Conservation (phyloP, 2,329 filamentous ascomycete genomes). For the Ustilaginoidea virens region DNA sequence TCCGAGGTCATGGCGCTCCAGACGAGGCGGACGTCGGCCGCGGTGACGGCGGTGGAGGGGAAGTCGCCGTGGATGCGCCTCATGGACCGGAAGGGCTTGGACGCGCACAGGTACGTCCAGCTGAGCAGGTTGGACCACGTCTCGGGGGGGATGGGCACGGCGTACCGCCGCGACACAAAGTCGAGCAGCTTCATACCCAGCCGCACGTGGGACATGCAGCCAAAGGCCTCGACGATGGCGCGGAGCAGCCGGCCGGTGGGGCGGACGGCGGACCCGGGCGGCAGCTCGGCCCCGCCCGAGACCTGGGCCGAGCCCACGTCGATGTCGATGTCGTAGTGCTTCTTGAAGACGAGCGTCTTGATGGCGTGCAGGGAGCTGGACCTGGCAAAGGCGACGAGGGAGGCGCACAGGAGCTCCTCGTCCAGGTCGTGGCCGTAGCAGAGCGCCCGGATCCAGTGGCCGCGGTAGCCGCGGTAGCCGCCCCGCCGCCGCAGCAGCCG, state of each 20-base stretch:
- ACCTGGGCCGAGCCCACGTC: conserved; percentile 10
- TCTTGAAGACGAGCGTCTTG: conserved; percentile 15
- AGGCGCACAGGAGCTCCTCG: conserved; percentile 23
- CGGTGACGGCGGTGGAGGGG: conserved; percentile 18
- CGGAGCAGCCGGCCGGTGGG: conserved; percentile 45
- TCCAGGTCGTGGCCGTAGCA: conserved; percentile 15
- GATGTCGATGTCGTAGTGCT: conserved; percentile 16
- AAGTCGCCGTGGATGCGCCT: conserved; percentile 18
- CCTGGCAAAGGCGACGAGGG: conserved; percentile 27
- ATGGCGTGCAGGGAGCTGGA: conserved; percentile 19
- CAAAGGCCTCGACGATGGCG: conserved; percentile 52
- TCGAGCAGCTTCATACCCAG: conserved; percentile 44
- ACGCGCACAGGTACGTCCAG: conserved; percentile 46
- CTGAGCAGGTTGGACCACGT: conserved; percentile 54
- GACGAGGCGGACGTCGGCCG: conserved; percentile 31
- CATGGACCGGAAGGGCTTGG: conserved; percentile 19
- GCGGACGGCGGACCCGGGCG: conserved; percentile 33
- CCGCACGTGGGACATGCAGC: conserved; percentile 47
- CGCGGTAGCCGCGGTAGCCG: conserved; percentile 11
- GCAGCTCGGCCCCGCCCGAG: conserved; percentile 22
- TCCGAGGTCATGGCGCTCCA: conserved; percentile 43
- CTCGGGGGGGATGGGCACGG: conserved; percentile 36
- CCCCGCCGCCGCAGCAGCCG: conserved; percentile 13
- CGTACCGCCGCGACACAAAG: conserved; percentile 43
- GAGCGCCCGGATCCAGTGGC: conserved; percentile 14